Base-by-base conservation (phyloP, 1,284 basidiomycete genomes). In the Trichosporon coremiiforme region DNA sequence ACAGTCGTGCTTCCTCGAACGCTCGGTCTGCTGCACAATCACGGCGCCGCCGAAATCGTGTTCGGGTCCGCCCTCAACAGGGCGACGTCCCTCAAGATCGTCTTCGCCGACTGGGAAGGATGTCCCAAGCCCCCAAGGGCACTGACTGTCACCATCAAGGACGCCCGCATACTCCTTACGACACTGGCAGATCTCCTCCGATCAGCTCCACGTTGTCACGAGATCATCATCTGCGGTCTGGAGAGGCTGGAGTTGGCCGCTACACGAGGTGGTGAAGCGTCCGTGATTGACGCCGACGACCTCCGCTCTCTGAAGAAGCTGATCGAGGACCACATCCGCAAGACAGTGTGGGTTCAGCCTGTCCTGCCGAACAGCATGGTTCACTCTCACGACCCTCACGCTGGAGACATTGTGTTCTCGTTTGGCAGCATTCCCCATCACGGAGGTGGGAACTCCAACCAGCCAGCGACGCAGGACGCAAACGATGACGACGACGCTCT, bases 21-120 rank as follows among this genome's bases (percentile, higher is more conserved):
- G 57, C 57, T 62, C 13, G 57, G 57, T 15, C 57, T 62, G 7
- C 33, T 62, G 15, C 57, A 62, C 29, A 33, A 7, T 13, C 57
- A 62, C 22, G 57, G 57, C 29, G 4, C 57, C 4, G 57, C 31
- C 10, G 57, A 62, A 12, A 62, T 62, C 17, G 57, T 15, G 5
- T 62, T 62, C 29, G 29, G 57, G 6, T 35, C 17, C 6, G 57
- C 57, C 3, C 57, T 62, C 7, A 15, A 35, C 2, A 17, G 57
- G n/a, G 57, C 57, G 17, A 62, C 57, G 2, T n/a, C 20, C 31
- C 15, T 62, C 10, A 62, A 62, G 57, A 33, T 62, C 31, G 57
- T 62, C 17, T 62, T 62, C 15, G 57, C 57, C 17, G 57, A 62
- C 57, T 62, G 57, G 57, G 57, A 62, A 22, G 57, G 57, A 20